Conservation (phyloP, 176 grass and related monocot genomes). For the Saccharum spontaneum region DNA sequence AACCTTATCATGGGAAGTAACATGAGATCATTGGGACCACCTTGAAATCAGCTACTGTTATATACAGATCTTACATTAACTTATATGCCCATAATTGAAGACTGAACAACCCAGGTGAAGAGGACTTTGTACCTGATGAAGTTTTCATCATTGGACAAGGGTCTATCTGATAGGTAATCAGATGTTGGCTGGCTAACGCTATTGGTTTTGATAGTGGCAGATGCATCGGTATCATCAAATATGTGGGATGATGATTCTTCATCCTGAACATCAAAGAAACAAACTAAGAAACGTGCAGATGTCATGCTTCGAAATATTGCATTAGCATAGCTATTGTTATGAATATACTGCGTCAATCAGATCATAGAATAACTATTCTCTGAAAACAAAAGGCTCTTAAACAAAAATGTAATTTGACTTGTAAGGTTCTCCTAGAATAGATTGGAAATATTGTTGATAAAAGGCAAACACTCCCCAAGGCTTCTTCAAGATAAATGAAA, state of each 20-base stretch:
- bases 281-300: neutral
- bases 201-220: conserved; percentile 11
- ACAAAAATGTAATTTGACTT: neutral
- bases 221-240: conserved; percentile 26
- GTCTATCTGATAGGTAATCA: conserved; percentile 33
- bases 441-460: neutral
- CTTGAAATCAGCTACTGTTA: neutral
- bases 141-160: conserved; percentile 22
- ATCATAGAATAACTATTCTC: neutral
- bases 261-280: conserved; percentile 41
- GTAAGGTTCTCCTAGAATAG: neutral
- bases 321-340: neutral
- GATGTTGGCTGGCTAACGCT: conserved; percentile 35
- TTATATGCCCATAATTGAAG: neutral
- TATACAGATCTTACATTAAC: neutral
- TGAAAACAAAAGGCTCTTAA: conserved; percentile 15
- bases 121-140: conserved; percentile 41
- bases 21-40: neutral
- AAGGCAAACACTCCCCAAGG: conserved; percentile 1
- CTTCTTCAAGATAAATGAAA: neutral
- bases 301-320: neutral
- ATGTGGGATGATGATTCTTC: conserved; percentile 44
- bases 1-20: neutral
- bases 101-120: neutral
- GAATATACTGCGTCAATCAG: neutral